A percentile compares a stretch with the other conserved stretches of the same genome.
These are phyloP conservation scores for Verticillium isaacii DNA, from an alignment of 2,329 filamentous ascomycete genomes.

Conservation along the genomic window DNA sequence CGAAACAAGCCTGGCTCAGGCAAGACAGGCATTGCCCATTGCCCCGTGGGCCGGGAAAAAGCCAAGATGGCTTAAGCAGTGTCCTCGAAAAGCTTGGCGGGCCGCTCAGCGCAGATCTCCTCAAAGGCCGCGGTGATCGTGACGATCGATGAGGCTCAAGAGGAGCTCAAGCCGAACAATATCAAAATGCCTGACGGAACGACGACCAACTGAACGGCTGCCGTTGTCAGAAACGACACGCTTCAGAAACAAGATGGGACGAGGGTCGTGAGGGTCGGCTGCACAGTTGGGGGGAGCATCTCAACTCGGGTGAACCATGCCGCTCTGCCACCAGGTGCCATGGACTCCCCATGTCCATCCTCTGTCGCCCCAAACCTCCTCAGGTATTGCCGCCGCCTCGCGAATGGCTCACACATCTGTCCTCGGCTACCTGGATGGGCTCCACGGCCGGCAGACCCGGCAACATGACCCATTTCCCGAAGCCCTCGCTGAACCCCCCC, in stretches of 20 bases:
- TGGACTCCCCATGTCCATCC: not conserved
- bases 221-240: too few relatives aligned
- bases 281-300: not conserved
- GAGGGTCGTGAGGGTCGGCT: too few relatives aligned
- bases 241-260: too few relatives aligned
- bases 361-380: not conserved
- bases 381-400: not conserved
- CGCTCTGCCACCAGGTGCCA: not conserved
- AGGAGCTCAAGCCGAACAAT: not conserved
- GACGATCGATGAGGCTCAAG: conserved; percentile 1
- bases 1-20: not conserved
- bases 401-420: not conserved
- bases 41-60: not conserved
- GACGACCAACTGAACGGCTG: not conserved
- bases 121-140: not conserved
- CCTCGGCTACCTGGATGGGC: not conserved
- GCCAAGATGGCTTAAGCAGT: conserved; percentile 3
- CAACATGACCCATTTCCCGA: not conserved
- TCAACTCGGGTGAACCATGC: not conserved
- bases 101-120: conserved; percentile 1
- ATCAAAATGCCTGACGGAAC: not conserved
- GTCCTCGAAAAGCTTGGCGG: conserved; percentile 2
- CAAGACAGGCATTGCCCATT: not conserved
- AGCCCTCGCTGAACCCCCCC: not conserved
- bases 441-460: not conserved